These are phyloP conservation scores for Penicillium argentinense DNA, from an alignment of 495 filamentous ascomycete species.

Conservation along the genomic window DNA sequence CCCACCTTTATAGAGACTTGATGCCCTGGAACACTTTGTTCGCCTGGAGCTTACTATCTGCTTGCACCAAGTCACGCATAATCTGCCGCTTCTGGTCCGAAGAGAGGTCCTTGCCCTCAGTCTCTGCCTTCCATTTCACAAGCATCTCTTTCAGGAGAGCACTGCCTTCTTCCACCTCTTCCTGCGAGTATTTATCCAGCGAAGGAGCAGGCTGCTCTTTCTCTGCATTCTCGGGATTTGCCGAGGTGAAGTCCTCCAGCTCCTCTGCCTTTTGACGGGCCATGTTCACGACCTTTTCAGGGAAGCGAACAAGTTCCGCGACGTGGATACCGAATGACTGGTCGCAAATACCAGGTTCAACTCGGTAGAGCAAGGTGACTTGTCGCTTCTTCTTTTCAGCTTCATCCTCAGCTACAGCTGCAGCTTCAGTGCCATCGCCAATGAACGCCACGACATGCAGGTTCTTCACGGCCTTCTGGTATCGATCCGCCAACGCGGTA, in stretches of 20 bases:
- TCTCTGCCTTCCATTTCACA: slow-evolving; percentile 83
- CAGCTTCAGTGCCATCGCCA: slow-evolving; percentile 49
- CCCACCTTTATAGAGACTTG: slow-evolving; percentile 60
- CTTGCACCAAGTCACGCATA: slow-evolving; percentile 76
- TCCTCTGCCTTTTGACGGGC: slow-evolving; percentile 97
- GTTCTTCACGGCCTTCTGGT: slow-evolving; percentile 80
- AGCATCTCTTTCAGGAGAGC: slow-evolving; percentile 81
- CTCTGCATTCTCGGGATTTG: slow-evolving; percentile 58
- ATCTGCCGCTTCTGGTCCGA: slow-evolving; percentile 74
- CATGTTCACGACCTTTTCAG: slow-evolving; percentile 96
- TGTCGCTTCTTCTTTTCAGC: slow-evolving; percentile 63
- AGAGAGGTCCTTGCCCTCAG: slow-evolving; percentile 61
- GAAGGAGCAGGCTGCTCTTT: slow-evolving; percentile 37
- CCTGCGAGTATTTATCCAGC: slow-evolving; percentile 63
- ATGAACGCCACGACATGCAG: slow-evolving; percentile 96
- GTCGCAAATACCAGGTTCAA: slow-evolving; percentile 92
- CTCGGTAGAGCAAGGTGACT: slow-evolving; percentile 95
- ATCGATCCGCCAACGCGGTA: slow-evolving; percentile 81
- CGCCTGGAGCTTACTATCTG: slow-evolving; percentile 65
- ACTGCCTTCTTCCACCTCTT: slow-evolving; percentile 91
- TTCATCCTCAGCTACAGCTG: slow-evolving; percentile 29
- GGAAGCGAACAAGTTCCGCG: slow-evolving; percentile 96
- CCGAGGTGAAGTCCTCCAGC: slow-evolving; percentile 88
- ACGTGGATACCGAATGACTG: slow-evolving; percentile 98
- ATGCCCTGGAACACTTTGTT: slow-evolving; percentile 93